Percentiles rank a stretch among this genome's conserved stretches.
Evolutionary conservation across 495 filamentous ascomycete genomes (phyloP).

Genomic region (Podospora bellae-mahoneyi): DNA sequence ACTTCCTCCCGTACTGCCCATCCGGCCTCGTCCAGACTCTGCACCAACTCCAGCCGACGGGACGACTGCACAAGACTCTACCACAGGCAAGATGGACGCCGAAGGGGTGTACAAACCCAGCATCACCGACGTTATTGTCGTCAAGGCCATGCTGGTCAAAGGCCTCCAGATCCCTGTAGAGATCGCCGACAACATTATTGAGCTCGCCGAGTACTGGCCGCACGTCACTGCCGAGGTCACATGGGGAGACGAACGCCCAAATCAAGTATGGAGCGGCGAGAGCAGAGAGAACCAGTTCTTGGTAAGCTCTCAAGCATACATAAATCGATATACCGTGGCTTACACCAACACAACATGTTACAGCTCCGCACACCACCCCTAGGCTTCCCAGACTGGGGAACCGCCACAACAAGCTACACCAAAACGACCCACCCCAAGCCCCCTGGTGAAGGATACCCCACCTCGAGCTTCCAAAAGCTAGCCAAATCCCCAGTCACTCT

Average conservation of each 20-base stretch:
- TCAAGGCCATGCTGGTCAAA: constrained; percentile 43
- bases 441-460: constrained; percentile 29
- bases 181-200: constrained; percentile 63
- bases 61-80: neutral
- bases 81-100: neutral
- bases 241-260: constrained; percentile 15
- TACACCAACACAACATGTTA: no score
- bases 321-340: no score
- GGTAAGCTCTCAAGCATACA: constrained; percentile 20
- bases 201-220: constrained; percentile 71
- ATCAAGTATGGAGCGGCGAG: constrained; percentile 14
- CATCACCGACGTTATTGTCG: constrained; percentile 44
- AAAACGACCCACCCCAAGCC: constrained; percentile 8
- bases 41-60: neutral
- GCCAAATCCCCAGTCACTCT: constrained; percentile 29
- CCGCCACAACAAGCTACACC: neutral
- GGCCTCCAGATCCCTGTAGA: constrained; percentile 54
- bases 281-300: constrained; percentile 37
- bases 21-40: neutral
- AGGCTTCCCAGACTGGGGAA: constrained; percentile 20
- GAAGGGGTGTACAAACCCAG: constrained; percentile 29
- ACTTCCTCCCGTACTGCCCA: neutral
- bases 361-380: constrained; percentile 45
- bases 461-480: constrained; percentile 32
- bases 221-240: constrained; percentile 38